Evolutionary conservation across 2,329 filamentous ascomycete species (phyloP).

Genomic region (Pseudogymnoascus sp.): DNA sequence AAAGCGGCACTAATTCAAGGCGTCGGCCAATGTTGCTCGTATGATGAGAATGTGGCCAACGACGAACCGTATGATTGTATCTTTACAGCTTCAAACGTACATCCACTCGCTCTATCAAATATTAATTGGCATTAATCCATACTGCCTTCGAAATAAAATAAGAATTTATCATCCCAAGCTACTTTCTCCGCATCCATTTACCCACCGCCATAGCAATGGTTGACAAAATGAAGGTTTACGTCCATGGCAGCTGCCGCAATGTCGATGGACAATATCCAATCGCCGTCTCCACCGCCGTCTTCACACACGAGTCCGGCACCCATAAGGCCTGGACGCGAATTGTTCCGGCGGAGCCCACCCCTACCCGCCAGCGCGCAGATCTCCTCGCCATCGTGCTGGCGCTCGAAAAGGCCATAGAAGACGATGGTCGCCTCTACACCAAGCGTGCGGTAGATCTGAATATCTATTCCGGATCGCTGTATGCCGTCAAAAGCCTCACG

Average conservation of each 20-base stretch:
- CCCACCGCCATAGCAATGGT: not conserved
- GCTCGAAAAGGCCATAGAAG: not conserved
- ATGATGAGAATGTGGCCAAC: not conserved
- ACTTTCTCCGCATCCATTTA: not conserved
- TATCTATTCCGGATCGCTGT: not conserved
- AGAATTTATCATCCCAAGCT: not conserved
- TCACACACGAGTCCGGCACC: not conserved
- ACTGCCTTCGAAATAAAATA: not conserved
- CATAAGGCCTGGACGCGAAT: conserved; percentile 1
- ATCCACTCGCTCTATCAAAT: not conserved
- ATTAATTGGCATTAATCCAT: not conserved
- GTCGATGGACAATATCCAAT: not conserved
- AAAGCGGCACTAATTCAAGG: not conserved
- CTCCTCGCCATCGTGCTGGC: not conserved
- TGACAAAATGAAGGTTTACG: conserved; percentile 1
- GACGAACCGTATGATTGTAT: not conserved
- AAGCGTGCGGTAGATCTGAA: not conserved
- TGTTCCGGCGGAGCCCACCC: not conserved
- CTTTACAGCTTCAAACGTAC: not conserved
- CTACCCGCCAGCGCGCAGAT: not conserved
- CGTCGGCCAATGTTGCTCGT: not conserved
- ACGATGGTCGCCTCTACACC: not conserved
- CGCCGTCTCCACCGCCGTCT: not conserved
- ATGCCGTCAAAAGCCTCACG: not conserved
- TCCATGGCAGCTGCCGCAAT: not conserved